Evolutionary conservation across 345 rosid genomes (phyloP), one percentile per base, ranked within the genome.

Genomic region (Eucalyptus albens): DNA sequence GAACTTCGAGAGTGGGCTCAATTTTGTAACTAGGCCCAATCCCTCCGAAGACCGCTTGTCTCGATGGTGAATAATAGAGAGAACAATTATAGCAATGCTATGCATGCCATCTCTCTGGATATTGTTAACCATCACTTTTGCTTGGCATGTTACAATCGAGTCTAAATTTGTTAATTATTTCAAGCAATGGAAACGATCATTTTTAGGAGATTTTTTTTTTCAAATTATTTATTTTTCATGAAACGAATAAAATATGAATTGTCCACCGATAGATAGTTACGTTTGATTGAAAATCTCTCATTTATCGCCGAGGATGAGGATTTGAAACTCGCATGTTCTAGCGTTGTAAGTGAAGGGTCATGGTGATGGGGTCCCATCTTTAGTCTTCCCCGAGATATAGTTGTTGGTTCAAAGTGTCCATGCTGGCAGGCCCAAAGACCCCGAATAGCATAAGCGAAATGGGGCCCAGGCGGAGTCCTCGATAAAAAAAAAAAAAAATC

Each of bases 401-500:
- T 49, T 2, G 6, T 12, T 2, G 50, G 15, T 13, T 13, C 15
- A 49, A 49, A 49, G 15, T 49, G 50, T 45, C 47, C 47, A 45
- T 2, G 15, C 5, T 12, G 15, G 11, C 4, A 12, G 0, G 50
- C 5, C 50, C 50, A 2, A 0, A 45, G 50, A 49, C 15, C 15
- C 5, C 2, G 15, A 49, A 49, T 49, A 49, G 15, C 50, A 49
- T 12, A 49, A 49, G 50, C 2, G 2, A 49, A 49, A 49, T 5
- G 50, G 50, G 50, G 15, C 6, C 5, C 2, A 49, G 6, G 50
- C 6, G 6, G 15, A 45, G 15, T 49, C 2, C 50, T 49, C 15
- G 1, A 5, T 49, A 12, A 49, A 5, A 12, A 4, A 49, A 49
- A 49, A 49, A 4, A 47, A 11, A 11, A 47, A 4, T 10, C 62